Evolutionary conservation across 495 filamentous ascomycete genomes (phyloP).

Genomic region (Tuber borchii): DNA sequence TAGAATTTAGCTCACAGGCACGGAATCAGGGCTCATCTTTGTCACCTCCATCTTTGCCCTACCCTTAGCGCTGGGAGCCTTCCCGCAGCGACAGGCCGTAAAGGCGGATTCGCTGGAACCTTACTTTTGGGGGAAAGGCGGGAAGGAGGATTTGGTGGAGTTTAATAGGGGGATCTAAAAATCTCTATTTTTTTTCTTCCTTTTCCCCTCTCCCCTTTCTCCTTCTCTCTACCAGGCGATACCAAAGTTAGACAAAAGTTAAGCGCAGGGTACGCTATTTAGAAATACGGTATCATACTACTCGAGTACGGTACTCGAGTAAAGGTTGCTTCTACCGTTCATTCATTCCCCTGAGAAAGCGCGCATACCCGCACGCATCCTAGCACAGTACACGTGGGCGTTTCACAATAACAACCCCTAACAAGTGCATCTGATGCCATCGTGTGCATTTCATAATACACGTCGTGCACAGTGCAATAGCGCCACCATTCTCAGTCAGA

Average conservation of each 20-base stretch:
- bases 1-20: constrained; percentile 7
- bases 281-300: not conserved
- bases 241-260: not conserved
- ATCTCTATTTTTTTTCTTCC: not conserved
- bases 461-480: no score
- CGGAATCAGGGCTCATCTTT: constrained; percentile 57
- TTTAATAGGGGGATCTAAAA: constrained; percentile 68
- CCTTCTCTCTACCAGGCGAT: not conserved
- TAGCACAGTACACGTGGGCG: not conserved
- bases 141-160: constrained; percentile 66
- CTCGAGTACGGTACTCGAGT: not conserved
- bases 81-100: constrained; percentile 81
- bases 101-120: constrained; percentile 65
- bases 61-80: constrained; percentile 79
- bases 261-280: not conserved
- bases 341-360: not conserved
- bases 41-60: constrained; percentile 75
- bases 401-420: not conserved
- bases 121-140: constrained; percentile 74
- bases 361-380: not conserved
- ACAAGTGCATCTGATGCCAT: constrained; percentile 1
- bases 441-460: not conserved
- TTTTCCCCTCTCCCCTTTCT: not conserved
- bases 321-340: not conserved
- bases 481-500: no score